Base-by-base conservation (phyloP, 768 basidiomycete genomes). In the Agrocybe chaxingu region DNA sequence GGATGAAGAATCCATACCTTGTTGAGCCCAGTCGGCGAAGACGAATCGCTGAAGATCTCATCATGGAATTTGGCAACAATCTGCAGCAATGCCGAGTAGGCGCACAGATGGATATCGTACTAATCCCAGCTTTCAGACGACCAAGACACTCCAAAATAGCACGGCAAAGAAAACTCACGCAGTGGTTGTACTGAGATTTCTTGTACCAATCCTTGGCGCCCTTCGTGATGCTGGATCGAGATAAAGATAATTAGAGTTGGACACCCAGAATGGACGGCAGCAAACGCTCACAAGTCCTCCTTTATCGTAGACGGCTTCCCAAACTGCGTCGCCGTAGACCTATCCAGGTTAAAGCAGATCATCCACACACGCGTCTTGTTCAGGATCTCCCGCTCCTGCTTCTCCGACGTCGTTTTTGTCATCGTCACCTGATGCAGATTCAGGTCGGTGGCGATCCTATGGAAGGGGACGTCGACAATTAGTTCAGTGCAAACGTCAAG, bases 291-390 rank as follows among this genome's bases (percentile, higher is more conserved):
- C 84, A 78, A 85, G 62, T 94, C 90, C 59, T 93, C 92, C 58
- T 87, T 87, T 62, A 95, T 85, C 7, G 90, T 92, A 9, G 85
- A 85, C 2, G 92, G 90, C 66, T 93, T 93, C 3, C 92, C 93
- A 63, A 92, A 90, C 63, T 93, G 87, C 2, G 88, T 92, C 2
- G 90, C 85, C 2, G 87, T 86, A 24, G 91, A 93, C 12, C 89
- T 81, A 64, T 97, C 93, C 50, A 95, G 65, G 62, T 91, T 90
- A 70, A 87, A 93, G 64, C 90, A 94, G 45, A 89, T 87, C 75
- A 95, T 79, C 92, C 92, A 97, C 29, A 87, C 83, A n/a, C 93
- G 73, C 37, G 82, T 84, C 51, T 87, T 82, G 64, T 97, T 95
- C 59, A 93, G 68, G 32, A 89, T 77, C 70, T 95, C 92, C 12